Evolutionary conservation across 2,329 filamentous ascomycete species (phyloP), one percentile per base, ranked within the genome.

Genomic region (Colletotrichum higginsianum): DNA sequence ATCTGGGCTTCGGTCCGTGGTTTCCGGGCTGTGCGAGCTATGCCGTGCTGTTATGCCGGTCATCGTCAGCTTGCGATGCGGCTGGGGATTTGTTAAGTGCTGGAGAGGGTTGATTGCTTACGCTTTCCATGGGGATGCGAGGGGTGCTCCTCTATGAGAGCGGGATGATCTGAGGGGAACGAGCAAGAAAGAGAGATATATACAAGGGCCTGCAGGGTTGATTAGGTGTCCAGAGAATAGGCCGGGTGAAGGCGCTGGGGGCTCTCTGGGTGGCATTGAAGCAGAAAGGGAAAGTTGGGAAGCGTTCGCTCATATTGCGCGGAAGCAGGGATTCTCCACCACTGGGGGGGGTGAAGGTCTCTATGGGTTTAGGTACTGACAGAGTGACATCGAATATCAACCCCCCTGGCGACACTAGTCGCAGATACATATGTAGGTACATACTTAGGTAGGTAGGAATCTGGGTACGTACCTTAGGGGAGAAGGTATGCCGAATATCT

Each of bases 1-100:
- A 89, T 89, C 79, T 93, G 90, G 79, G 94, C 90, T 77, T 93
- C 91, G 76, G 92, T 93, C 75, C 88, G 87, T 77, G 83, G 84
- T 55, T 78, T 76, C 76, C 87, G 85, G 73, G 88, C 86, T 73
- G 89, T 87, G 79, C 95, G 93, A 78, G 93, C 89, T 81, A 97
- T 88, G 79, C 94, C 94, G 88, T 98, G 95, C 94, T 98, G 2
- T 35, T 11, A 83, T 44, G 18, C 18, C 40, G 35, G 65, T 66
- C 15, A 57, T 73, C 15, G 56, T 73, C 15, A 73, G 72, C 53
- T 56, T 61, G 7, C 16, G 60, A 47, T 64, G 40, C 26, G 15
- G 49, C 16, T 35, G 9, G 55, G 26, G 38, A 46, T 47, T 13
- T 40, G 30, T 53, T 26, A 57, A 4, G 35, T 2, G 50, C 40